Percentiles rank a stretch among this genome's conserved stretches.
Conservation (phyloP, 495 filamentous ascomycete genomes). For the Barbatosphaeria neglecta region DNA sequence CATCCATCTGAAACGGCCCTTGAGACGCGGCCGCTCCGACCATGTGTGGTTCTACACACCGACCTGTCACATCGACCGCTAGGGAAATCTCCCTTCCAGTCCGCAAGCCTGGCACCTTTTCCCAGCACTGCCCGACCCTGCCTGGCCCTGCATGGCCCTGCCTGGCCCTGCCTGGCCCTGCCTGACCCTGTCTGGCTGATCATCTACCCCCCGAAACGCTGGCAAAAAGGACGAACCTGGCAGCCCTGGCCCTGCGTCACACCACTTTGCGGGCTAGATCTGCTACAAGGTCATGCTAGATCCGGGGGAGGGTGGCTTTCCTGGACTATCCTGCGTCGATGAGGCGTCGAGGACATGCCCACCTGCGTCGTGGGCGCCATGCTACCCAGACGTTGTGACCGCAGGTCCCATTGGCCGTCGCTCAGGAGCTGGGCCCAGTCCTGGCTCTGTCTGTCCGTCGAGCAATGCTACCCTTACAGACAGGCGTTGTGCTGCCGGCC, state of each 20-base stretch:
- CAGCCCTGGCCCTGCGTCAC: neutral
- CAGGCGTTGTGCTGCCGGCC: too few species aligned
- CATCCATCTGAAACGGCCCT: neutral
- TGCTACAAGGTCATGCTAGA: neutral
- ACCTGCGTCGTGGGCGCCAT: neutral
- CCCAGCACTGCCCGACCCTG: too few species aligned
- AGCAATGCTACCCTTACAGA: too few species aligned
- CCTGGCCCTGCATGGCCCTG: too few species aligned
- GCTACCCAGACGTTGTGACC: neutral
- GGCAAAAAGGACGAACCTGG: neutral
- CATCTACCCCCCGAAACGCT: neutral
- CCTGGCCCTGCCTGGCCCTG: too few species aligned
- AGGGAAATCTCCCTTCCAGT: neutral
- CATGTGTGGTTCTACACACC: neutral
- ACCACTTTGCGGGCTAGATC: conserved; percentile 4
- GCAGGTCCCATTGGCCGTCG: neutral
- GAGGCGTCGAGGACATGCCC: conserved; percentile 2
- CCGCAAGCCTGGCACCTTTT: too few species aligned
- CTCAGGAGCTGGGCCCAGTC: too few species aligned
- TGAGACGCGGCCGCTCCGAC: neutral
- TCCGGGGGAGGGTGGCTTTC: neutral
- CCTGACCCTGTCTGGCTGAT: neutral
- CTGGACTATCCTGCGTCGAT: conserved; percentile 9
- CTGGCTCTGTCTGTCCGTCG: too few species aligned
- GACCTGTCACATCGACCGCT: neutral